phyloP scores from a whole-genome alignment of 176 grass and related monocot species.

The Zoysia japonica region DNA sequence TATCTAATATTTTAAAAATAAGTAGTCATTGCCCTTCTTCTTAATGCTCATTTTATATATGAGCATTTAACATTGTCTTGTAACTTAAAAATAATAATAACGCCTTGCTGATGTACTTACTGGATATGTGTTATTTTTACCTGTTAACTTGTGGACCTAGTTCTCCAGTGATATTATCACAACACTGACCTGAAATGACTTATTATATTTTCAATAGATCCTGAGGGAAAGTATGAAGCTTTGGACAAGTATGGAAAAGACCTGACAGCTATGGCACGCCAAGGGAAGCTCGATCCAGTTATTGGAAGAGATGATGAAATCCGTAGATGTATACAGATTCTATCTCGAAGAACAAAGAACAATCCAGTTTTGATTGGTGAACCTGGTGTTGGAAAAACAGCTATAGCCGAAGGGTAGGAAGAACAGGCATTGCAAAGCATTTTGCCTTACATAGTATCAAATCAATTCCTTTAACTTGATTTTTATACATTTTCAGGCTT shows the following conservation, averaged over 20 bases:
- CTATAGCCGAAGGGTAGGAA: slow-evolving; percentile 96
- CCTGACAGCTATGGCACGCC: slow-evolving; percentile 86
- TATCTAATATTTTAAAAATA: neutral
- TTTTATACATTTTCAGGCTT: slow-evolving; percentile 62
- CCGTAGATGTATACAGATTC: slow-evolving; percentile 96
- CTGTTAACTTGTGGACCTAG: neutral
- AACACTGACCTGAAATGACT: slow-evolving; percentile 14
- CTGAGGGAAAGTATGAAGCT: slow-evolving; percentile 96
- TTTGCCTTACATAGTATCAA: neutral
- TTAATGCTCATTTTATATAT: neutral
- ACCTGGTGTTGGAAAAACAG: slow-evolving; percentile 98
- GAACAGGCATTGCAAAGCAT: neutral
- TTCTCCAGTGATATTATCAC: neutral
- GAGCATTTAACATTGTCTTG: neutral
- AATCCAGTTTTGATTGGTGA: slow-evolving; percentile 99
- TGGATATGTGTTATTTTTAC: neutral
- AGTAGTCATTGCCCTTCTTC: neutral
- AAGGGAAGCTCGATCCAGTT: slow-evolving; percentile 98
- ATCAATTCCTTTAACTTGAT: slow-evolving; percentile 35
- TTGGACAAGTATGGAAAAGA: slow-evolving; percentile 98
- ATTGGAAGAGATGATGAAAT: slow-evolving; percentile 99
- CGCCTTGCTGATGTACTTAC: neutral
- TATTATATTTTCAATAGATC: slow-evolving; percentile 53
- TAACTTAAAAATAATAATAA: neutral
- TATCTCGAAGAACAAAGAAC: slow-evolving; percentile 96